phyloP scores from a whole-genome alignment of 2,329 filamentous ascomycete species.

The Talaromyces atroroseus region DNA sequence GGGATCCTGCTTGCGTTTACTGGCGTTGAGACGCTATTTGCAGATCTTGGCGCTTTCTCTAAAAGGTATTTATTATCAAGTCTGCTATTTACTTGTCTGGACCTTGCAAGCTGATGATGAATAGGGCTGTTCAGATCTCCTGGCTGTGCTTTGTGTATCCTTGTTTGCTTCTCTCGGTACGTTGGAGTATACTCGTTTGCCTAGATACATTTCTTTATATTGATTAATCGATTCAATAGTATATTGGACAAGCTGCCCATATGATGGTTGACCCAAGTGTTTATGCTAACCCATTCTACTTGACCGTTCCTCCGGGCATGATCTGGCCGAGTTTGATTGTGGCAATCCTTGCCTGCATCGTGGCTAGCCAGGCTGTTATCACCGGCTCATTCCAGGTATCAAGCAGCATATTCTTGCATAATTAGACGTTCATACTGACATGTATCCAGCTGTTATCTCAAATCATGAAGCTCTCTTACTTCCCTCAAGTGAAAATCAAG shows the following conservation, averaged over 20 bases:
- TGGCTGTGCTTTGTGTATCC: constrained; percentile 67
- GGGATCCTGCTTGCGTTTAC: constrained; percentile 71
- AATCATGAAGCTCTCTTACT: constrained; percentile 68
- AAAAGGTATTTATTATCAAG: constrained; percentile 26
- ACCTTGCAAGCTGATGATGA: neutral
- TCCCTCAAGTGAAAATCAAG: constrained; percentile 67
- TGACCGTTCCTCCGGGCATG: constrained; percentile 61
- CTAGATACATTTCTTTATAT: neutral
- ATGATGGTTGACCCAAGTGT: constrained; percentile 57
- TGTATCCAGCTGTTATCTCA: constrained; percentile 52
- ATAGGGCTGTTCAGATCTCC: constrained; percentile 62
- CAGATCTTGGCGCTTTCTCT: constrained; percentile 70
- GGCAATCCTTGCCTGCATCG: constrained; percentile 55
- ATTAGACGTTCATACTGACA: neutral
- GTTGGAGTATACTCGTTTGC: neutral
- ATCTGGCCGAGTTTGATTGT: constrained; percentile 64
- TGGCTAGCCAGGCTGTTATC: constrained; percentile 74
- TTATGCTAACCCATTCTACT: constrained; percentile 69
- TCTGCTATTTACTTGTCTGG: neutral
- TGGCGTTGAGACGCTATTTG: constrained; percentile 72
- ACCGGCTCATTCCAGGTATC: constrained; percentile 64
- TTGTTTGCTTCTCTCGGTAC: constrained; percentile 47
- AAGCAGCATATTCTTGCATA: neutral
- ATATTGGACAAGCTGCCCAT: constrained; percentile 69
- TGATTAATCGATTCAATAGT: constrained; percentile 27